Conservation (phyloP, 106 monocot species). For the Allium fistulosum region DNA sequence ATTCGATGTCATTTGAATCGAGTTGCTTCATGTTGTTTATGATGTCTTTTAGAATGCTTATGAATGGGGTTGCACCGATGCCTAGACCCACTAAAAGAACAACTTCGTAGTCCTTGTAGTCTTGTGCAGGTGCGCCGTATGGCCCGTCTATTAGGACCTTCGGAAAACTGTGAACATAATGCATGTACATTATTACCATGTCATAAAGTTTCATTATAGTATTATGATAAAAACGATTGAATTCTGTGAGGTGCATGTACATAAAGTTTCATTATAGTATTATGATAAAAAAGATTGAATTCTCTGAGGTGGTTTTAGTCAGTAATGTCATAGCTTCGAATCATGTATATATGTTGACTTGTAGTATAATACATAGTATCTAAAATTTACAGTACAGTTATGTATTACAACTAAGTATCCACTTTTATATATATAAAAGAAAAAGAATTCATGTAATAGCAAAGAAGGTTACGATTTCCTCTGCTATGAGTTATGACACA, state of each 20-base stretch:
- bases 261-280: neutral
- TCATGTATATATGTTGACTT: neutral
- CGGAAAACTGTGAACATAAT: slow-evolving; percentile 43
- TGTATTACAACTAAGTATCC: too few relatives aligned
- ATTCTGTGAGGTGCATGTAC: slow-evolving; percentile 14
- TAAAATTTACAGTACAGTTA: too few relatives aligned
- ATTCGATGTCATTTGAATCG: slow-evolving; percentile 17
- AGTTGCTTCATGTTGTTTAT: slow-evolving; percentile 68
- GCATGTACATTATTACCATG: neutral
- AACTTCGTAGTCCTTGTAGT: slow-evolving; percentile 92
- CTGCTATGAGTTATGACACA: too few relatives aligned
- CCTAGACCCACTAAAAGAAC: slow-evolving; percentile 87
- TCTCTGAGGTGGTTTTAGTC: slow-evolving; percentile 13
- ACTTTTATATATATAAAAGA: too few relatives aligned
- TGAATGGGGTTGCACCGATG: slow-evolving; percentile 91
- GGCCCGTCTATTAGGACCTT: slow-evolving; percentile 80
- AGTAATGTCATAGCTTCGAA: neutral
- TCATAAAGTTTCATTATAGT: neutral
- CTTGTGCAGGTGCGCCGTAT: slow-evolving; percentile 93
- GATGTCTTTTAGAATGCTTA: slow-evolving; percentile 87
- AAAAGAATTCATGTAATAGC: too few relatives aligned
- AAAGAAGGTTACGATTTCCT: too few relatives aligned
- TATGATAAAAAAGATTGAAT: neutral
- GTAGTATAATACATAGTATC: neutral
- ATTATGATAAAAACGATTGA: neutral